A percentile compares a stretch with the other conserved stretches of the same genome.
phyloP scores from a whole-genome alignment of 768 basidiomycete genomes.

The Termitomyces sp. region DNA sequence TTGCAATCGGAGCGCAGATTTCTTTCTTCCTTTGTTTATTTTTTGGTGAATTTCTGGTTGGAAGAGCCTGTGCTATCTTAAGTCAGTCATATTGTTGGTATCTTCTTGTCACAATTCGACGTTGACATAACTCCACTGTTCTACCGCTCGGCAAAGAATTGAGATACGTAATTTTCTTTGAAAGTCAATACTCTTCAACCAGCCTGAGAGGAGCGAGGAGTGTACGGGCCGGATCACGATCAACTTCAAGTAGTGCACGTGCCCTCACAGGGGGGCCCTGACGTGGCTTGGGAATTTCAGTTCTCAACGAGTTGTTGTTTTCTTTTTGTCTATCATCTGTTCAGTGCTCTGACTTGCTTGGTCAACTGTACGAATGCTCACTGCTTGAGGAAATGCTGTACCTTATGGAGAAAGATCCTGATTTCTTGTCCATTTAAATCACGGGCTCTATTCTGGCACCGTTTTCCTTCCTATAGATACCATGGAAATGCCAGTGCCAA shows the following conservation, averaged over 20 bases:
- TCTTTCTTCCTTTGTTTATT: background rate
- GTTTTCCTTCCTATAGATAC: background rate
- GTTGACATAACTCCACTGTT: background rate
- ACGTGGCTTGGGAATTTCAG: background rate
- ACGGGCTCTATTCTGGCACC: background rate
- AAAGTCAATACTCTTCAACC: background rate
- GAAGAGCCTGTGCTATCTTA: no score
- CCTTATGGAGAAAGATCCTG: background rate
- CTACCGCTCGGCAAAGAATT: background rate
- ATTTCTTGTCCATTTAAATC: background rate
- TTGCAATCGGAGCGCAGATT: conserved; percentile 10
- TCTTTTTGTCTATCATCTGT: background rate
- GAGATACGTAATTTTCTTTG: background rate
- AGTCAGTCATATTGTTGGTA: no score
- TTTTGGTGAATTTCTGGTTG: background rate
- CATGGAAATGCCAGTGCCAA: background rate
- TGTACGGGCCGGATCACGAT: background rate
- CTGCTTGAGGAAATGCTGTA: background rate
- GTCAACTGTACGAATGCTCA: background rate
- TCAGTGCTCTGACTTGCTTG: background rate
- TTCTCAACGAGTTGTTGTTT: background rate
- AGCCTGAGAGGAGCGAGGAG: no score
- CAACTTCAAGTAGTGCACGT: background rate
- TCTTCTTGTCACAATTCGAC: background rate
- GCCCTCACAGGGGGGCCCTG: background rate